These are phyloP conservation scores for Russula sp. DNA, from an alignment of 768 basidiomycete genomes.

Conservation along the genomic window DNA sequence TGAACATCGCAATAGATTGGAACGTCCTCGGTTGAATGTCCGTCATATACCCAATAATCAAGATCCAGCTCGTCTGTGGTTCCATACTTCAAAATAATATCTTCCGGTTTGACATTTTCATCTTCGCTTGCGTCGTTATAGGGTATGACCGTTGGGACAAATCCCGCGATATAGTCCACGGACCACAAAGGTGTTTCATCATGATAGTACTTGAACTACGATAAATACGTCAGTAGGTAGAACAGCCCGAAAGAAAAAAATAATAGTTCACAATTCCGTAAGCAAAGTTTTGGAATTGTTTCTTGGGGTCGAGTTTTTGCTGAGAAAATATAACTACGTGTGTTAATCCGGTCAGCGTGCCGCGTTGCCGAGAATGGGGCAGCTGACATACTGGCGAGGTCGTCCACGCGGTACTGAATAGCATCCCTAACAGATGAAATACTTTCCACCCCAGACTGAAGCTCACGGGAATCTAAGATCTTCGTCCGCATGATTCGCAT, in stretches of 20 bases:
- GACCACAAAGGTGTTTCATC: neutral
- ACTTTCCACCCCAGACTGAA: neutral
- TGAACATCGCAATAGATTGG: neutral
- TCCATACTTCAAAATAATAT: slow-evolving; percentile 6
- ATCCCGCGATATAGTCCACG: neutral
- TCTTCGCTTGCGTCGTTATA: slow-evolving; percentile 11
- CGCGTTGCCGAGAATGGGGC: too few relatives aligned
- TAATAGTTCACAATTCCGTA: slow-evolving; percentile 21
- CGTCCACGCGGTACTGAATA: slow-evolving; percentile 2
- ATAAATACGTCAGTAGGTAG: neutral
- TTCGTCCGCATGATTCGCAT: slow-evolving; percentile 14
- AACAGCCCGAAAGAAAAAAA: neutral
- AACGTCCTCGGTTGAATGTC: slow-evolving; percentile 3
- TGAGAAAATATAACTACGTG: slow-evolving; percentile 24
- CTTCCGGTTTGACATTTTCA: slow-evolving; percentile 4
- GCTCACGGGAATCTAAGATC: slow-evolving; percentile 8
- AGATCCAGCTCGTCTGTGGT: neutral
- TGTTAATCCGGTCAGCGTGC: neutral
- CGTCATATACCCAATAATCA: slow-evolving; percentile 17
- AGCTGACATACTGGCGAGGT: slow-evolving; percentile 3
- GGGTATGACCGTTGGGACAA: neutral
- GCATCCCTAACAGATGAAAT: neutral
- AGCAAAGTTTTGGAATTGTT: slow-evolving; percentile 26
- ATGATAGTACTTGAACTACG: slow-evolving; percentile 11
- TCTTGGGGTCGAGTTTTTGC: slow-evolving; percentile 21